Percentiles rank a stretch among this genome's conserved stretches.
phyloP scores from a whole-genome alignment of 2,329 filamentous ascomycete genomes.

The Geoglossum cookeanum region DNA sequence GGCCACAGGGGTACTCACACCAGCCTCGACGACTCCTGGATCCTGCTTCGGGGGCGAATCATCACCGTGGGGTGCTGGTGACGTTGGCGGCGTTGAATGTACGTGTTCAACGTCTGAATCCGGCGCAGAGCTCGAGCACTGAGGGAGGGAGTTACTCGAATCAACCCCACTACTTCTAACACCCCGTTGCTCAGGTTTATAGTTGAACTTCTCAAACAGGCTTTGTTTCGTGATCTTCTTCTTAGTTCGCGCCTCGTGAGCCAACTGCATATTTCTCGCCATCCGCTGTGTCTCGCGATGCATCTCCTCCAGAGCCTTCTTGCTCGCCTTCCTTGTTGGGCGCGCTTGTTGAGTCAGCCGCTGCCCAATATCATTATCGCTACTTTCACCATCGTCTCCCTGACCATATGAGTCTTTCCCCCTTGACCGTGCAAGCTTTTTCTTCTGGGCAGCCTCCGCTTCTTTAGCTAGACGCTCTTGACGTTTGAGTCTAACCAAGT shows the following conservation, averaged over 20 bases:
- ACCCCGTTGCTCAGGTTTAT: constrained; percentile 23
- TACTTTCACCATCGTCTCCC: constrained; percentile 32
- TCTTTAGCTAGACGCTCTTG: constrained; percentile 51
- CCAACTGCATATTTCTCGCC: constrained; percentile 73
- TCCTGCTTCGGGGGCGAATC: neutral
- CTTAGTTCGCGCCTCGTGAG: constrained; percentile 74
- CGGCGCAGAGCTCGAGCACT: constrained; percentile 35
- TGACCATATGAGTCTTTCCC: constrained; percentile 30
- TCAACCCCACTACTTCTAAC: constrained; percentile 17
- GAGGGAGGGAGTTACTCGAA: constrained; percentile 18
- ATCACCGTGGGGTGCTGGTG: constrained; percentile 19
- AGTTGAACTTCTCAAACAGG: constrained; percentile 72
- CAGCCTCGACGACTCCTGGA: neutral
- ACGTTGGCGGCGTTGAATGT: constrained; percentile 53
- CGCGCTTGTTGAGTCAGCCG: constrained; percentile 46
- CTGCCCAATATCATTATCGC: constrained; percentile 14
- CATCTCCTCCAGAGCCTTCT: constrained; percentile 90
- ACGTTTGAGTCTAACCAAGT: constrained; percentile 54
- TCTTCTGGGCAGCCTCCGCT: constrained; percentile 28
- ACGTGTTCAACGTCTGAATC: constrained; percentile 25
- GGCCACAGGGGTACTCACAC: neutral
- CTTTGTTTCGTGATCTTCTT: constrained; percentile 77
- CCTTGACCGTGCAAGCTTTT: constrained; percentile 17
- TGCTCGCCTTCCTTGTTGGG: constrained; percentile 70
- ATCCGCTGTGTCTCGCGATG: constrained; percentile 84